These are phyloP conservation scores for Pythium pyrilobum DNA, from an alignment of 352 stramenopile species.

Conservation along the genomic window DNA sequence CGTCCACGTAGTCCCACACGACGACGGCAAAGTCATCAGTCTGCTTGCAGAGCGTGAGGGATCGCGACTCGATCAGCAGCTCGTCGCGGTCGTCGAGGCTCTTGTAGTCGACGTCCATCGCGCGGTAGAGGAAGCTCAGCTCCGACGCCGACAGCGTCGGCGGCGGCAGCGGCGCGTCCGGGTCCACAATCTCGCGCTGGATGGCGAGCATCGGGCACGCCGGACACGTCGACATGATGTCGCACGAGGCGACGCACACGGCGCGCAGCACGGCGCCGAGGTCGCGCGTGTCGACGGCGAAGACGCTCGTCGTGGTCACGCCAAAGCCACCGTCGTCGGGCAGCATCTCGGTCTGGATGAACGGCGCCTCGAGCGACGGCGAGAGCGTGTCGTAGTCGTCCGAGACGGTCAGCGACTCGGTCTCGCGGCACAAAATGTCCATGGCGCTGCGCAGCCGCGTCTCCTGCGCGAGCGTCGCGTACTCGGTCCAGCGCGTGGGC, in stretches of 20 bases:
- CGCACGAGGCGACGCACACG: slow-evolving; percentile 20
- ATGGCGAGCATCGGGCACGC: slow-evolving; percentile 19
- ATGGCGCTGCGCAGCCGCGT: slow-evolving; percentile 7
- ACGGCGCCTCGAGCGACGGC: slow-evolving; percentile 1
- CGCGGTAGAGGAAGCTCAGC: not conserved
- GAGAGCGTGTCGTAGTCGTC: not conserved
- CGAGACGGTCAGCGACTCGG: slow-evolving; percentile 5
- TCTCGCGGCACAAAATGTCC: slow-evolving; percentile 14
- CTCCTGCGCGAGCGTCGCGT: not conserved
- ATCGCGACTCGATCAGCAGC: slow-evolving; percentile 21
- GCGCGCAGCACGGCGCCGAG: slow-evolving; percentile 19
- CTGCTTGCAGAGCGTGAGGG: slow-evolving; percentile 20
- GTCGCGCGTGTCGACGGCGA: slow-evolving; percentile 27
- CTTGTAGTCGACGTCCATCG: slow-evolving; percentile 7
- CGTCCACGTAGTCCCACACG: slow-evolving; percentile 28
- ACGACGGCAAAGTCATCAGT: slow-evolving; percentile 21
- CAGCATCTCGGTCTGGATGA: slow-evolving; percentile 7
- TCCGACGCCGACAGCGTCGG: not conserved
- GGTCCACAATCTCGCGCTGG: slow-evolving; percentile 9
- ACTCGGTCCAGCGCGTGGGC: slow-evolving; percentile 3
- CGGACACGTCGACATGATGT: slow-evolving; percentile 22
- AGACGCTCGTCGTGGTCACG: slow-evolving; percentile 30
- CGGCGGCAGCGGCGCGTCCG: not conserved
- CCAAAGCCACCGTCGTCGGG: slow-evolving; percentile 8
- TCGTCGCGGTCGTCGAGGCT: slow-evolving; percentile 1